phyloP scores from a whole-genome alignment of 177 flowering plant genomes.

The Tripterygium wilfordii region DNA sequence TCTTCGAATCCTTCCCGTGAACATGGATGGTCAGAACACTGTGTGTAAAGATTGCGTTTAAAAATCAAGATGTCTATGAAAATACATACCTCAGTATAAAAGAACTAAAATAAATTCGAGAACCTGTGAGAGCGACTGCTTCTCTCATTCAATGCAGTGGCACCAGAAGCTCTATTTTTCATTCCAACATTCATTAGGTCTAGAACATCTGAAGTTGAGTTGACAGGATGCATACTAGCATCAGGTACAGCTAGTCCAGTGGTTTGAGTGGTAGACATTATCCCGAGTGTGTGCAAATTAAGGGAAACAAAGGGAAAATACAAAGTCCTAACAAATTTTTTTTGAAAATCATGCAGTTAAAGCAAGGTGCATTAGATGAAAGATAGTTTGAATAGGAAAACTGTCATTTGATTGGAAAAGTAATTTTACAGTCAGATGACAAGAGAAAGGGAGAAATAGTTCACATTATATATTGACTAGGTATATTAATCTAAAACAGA shows the following conservation, averaged over 20 bases:
- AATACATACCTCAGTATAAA: neutral
- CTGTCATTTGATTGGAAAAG: no score
- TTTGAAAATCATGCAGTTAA: no score
- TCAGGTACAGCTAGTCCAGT: conserved; percentile 74
- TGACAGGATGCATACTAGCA: conserved; percentile 54
- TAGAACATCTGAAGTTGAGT: conserved; percentile 45
- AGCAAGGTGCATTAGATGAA: no score
- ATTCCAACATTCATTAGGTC: conserved; percentile 51
- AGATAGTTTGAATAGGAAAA: no score
- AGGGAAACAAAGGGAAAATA: conserved; percentile 48
- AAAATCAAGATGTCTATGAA: neutral
- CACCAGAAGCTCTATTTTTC: conserved; percentile 45
- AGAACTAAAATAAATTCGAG: neutral
- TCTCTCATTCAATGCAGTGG: conserved; percentile 68
- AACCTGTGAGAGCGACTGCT: conserved; percentile 84
- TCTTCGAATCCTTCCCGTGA: conserved; percentile 49
- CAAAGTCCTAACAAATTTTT: no score
- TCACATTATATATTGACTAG: neutral
- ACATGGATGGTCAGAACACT: conserved; percentile 60
- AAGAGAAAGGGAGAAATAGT: no score
- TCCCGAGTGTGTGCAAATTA: conserved; percentile 64
- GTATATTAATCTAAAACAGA: neutral
- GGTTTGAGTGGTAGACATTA: conserved; percentile 42
- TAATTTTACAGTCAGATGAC: no score
- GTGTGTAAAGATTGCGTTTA: conserved; percentile 1